Percentiles rank a stretch among this genome's conserved stretches.
Evolutionary conservation across 2,329 filamentous ascomycete species (phyloP).

Genomic region (Talaromyces sp.): DNA sequence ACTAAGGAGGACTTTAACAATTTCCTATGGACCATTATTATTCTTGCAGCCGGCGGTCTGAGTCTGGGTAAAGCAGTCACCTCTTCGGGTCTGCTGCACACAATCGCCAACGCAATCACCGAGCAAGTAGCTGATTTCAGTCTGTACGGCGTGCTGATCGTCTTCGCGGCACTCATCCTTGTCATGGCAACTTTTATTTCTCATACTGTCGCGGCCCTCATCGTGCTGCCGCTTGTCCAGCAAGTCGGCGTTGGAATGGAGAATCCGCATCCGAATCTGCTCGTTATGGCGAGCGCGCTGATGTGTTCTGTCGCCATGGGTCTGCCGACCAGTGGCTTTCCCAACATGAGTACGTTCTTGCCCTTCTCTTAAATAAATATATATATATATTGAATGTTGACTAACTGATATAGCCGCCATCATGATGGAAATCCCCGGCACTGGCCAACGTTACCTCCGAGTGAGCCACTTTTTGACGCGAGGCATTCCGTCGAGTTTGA

Average conservation of each 20-base stretch:
- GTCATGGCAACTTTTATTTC: constrained; percentile 97
- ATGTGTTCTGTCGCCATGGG: constrained; percentile 99
- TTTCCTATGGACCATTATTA: constrained; percentile 99
- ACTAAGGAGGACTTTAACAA: constrained; percentile 99
- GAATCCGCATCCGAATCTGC: constrained; percentile 83
- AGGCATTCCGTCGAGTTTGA: constrained; percentile 81
- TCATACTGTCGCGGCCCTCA: constrained; percentile 92
- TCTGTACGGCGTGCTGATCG: constrained; percentile 78
- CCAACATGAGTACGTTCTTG: constrained; percentile 89
- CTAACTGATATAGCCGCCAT: constrained; percentile 66
- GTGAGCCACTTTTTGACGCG: constrained; percentile 93
- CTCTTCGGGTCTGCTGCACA: constrained; percentile 85
- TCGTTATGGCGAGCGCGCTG: constrained; percentile 91
- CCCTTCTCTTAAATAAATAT: constrained; percentile 9
- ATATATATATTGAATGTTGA: constrained; percentile 6
- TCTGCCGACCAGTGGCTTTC: constrained; percentile 90
- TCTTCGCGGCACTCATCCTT: constrained; percentile 78
- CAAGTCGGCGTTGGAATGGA: constrained; percentile 82
- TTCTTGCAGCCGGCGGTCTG: constrained; percentile 87
- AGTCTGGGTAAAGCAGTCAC: constrained; percentile 92
- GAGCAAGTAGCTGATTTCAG: constrained; percentile 69
- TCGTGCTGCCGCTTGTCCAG: constrained; percentile 84
- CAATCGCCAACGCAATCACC: constrained; percentile 76
- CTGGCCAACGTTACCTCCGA: constrained; percentile 83
- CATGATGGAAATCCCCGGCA: constrained; percentile 95